These are phyloP conservation scores for Clavispora phyllophila DNA, from an alignment of 805 yeast genomes.

Conservation along the genomic window DNA sequence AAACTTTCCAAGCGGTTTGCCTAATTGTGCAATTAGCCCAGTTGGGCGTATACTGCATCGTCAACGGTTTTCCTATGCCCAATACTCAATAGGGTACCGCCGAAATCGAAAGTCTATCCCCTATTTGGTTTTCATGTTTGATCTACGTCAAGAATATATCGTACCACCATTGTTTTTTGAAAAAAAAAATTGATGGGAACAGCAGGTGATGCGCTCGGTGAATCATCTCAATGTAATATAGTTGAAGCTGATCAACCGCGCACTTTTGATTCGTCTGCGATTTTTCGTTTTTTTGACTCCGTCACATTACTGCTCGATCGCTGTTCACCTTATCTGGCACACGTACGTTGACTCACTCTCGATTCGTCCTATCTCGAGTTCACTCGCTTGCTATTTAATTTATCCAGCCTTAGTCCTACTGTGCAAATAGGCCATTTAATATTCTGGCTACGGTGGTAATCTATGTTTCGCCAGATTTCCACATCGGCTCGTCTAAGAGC, in stretches of 20 bases:
- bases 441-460: not conserved
- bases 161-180: no score
- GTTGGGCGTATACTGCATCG: no score
- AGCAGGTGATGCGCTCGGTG: not conserved
- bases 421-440: not conserved
- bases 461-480: not conserved
- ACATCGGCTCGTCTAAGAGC: not conserved
- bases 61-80: no score
- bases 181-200: not conserved
- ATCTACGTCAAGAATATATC: no score
- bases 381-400: no score
- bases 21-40: no score
- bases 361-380: no score
- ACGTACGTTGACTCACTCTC: not conserved
- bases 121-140: no score
- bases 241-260: conserved; percentile 1
- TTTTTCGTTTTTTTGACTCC: not conserved
- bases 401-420: not conserved
- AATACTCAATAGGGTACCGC: no score
- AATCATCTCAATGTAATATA: not conserved
- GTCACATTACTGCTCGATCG: not conserved
- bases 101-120: no score
- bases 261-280: not conserved
- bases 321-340: not conserved
- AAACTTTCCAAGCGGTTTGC: no score